phyloP scores from a whole-genome alignment of 2,329 filamentous ascomycete species.

The Botryotinia narcissicola region DNA sequence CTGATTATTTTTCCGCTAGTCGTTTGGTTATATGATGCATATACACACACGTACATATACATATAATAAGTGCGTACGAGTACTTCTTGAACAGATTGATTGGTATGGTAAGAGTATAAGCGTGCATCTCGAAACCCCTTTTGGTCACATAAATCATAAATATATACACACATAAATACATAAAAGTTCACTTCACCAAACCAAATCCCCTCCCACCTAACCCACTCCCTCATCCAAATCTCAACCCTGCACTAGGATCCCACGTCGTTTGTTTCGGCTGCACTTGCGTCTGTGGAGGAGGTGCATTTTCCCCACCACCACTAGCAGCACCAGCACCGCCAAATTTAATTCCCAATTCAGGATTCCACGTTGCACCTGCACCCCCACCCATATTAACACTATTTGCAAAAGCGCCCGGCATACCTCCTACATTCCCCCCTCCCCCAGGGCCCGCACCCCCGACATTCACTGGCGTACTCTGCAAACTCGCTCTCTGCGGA shows the following conservation, averaged over 20 bases:
- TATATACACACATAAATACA: background rate
- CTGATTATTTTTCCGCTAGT: background rate
- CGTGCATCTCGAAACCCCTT: background rate
- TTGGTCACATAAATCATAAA: background rate
- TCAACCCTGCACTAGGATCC: constrained; percentile 36
- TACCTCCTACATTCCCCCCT: background rate
- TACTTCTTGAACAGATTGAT: background rate
- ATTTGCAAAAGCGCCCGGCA: background rate
- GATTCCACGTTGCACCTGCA: constrained; percentile 64
- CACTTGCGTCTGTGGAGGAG: background rate
- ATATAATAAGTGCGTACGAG: background rate
- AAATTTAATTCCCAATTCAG: constrained; percentile 79
- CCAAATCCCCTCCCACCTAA: background rate
- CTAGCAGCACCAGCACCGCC: constrained; percentile 45
- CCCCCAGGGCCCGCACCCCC: background rate
- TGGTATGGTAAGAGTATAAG: background rate
- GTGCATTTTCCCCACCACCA: background rate
- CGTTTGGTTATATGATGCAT: background rate
- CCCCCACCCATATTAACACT: background rate
- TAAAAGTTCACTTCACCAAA: background rate
- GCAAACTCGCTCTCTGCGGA: constrained; percentile 21
- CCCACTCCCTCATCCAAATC: constrained; percentile 31
- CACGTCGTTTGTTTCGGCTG: constrained; percentile 27
- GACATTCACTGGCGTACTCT: constrained; percentile 41
- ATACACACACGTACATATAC: background rate